Conservation (phyloP, 1,284 basidiomycete genomes). For the Trichosporon ovoides region DNA sequence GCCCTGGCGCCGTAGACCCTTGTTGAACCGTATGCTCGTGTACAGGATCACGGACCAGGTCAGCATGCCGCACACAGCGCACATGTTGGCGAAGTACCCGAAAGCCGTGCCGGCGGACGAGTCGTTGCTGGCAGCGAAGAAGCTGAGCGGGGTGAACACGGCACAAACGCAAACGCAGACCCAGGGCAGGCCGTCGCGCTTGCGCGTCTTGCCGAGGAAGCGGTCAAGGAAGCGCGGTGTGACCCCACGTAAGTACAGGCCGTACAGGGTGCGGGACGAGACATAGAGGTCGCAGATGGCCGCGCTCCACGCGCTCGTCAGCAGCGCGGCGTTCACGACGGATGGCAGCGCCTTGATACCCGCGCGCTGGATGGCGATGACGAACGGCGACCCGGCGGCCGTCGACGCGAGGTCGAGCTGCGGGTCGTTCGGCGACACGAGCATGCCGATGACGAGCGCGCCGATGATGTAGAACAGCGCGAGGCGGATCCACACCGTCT, state of each 20-base stretch:
- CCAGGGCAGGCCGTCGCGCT: constrained; percentile 46
- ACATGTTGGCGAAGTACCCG: constrained; percentile 66
- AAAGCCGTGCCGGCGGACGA: constrained; percentile 58
- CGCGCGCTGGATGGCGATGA: constrained; percentile 62
- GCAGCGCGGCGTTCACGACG: constrained; percentile 62
- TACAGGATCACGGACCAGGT: constrained; percentile 77
- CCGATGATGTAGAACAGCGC: constrained; percentile 59
- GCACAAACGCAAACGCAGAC: constrained; percentile 27
- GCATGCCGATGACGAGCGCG: constrained; percentile 63
- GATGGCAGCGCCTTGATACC: constrained; percentile 69
- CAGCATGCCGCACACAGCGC: constrained; percentile 53
- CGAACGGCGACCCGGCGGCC: constrained; percentile 72
- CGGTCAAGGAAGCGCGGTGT: constrained; percentile 54
- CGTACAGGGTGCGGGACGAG: constrained; percentile 55
- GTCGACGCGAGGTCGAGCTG: constrained; percentile 57
- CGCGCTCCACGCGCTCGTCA: constrained; percentile 53
- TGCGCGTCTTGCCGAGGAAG: constrained; percentile 23
- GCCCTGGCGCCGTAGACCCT: constrained; percentile 68
- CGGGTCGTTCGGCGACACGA: constrained; percentile 63
- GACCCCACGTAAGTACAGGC: constrained; percentile 58
- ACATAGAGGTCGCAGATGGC: constrained; percentile 56
- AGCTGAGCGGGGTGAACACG: constrained; percentile 27
- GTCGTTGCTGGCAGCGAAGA: constrained; percentile 48
- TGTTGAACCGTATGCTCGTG: constrained; percentile 73
- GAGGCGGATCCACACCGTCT: constrained; percentile 66